These are phyloP conservation scores for Baudoinia panamericana DNA, from an alignment of 495 filamentous ascomycete genomes.

Conservation along the genomic window DNA sequence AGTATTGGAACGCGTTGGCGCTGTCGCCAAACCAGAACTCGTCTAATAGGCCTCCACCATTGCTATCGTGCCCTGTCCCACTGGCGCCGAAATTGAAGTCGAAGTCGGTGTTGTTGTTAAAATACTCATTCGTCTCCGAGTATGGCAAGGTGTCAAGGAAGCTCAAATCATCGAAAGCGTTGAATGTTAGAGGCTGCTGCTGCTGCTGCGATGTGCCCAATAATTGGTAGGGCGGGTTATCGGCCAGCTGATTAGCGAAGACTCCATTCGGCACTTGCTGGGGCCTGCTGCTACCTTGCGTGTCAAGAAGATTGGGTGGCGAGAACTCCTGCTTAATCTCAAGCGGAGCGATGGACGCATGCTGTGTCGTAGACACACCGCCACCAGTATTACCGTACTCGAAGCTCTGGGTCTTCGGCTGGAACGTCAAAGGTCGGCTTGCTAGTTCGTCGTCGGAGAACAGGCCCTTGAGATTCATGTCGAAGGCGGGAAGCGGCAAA, in stretches of 20 bases:
- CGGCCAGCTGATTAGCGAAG: not conserved
- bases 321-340: not conserved
- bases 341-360: not conserved
- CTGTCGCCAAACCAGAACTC: too few relatives aligned
- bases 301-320: not conserved
- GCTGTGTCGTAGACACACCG: not conserved
- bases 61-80: constrained; percentile 28
- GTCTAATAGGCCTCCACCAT: too few relatives aligned
- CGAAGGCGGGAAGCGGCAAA: constrained; percentile 39
- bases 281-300: not conserved
- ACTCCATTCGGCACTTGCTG: not conserved
- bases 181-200: constrained; percentile 3
- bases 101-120: constrained; percentile 34
- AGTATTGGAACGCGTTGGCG: too few relatives aligned
- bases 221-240: not conserved
- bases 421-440: not conserved
- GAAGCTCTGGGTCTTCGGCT: not conserved
- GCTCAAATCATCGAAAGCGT: constrained; percentile 22
- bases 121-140: constrained; percentile 4
- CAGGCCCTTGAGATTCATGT: constrained; percentile 52
- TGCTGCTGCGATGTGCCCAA: constrained; percentile 2
- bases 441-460: constrained; percentile 31
- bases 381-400: not conserved
- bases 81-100: constrained; percentile 66
- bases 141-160: constrained; percentile 25